These are phyloP conservation scores for Aspergillus bombycis DNA, from an alignment of 2,329 filamentous ascomycete species.

Conservation along the genomic window DNA sequence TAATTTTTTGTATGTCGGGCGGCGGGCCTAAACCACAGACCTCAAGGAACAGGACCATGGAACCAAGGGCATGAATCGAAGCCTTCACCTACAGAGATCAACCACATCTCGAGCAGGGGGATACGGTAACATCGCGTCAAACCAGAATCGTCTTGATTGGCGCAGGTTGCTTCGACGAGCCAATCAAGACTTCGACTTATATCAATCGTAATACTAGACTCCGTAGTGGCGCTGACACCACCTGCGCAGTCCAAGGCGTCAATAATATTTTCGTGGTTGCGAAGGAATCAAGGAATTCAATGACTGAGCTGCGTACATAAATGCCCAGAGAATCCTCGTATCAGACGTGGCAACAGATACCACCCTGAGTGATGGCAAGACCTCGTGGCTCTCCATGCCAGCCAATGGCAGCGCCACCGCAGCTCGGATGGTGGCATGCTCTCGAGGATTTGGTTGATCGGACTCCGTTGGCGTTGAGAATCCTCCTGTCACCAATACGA, in stretches of 20 bases:
- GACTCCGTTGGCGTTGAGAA: slow-evolving; percentile 2
- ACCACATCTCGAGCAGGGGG: background rate
- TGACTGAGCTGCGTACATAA: background rate
- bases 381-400: slow-evolving; percentile 7
- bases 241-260: background rate
- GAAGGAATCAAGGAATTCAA: background rate
- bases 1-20: background rate
- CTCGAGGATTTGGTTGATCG: background rate
- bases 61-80: background rate
- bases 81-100: background rate
- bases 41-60: background rate
- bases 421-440: background rate
- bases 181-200: background rate
- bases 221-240: background rate
- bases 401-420: background rate
- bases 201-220: background rate
- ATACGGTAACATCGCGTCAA: slow-evolving; percentile 12
- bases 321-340: slow-evolving; percentile 2
- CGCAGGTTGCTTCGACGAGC: background rate
- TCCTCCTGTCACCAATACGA: background rate
- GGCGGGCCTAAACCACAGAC: background rate
- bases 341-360: slow-evolving; percentile 2
- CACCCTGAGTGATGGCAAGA: background rate
- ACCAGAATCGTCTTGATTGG: background rate
- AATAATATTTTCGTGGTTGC: background rate